Evolutionary conservation across 805 yeast genomes (phyloP).

Genomic region (Metschnikowia henanensis): DNA sequence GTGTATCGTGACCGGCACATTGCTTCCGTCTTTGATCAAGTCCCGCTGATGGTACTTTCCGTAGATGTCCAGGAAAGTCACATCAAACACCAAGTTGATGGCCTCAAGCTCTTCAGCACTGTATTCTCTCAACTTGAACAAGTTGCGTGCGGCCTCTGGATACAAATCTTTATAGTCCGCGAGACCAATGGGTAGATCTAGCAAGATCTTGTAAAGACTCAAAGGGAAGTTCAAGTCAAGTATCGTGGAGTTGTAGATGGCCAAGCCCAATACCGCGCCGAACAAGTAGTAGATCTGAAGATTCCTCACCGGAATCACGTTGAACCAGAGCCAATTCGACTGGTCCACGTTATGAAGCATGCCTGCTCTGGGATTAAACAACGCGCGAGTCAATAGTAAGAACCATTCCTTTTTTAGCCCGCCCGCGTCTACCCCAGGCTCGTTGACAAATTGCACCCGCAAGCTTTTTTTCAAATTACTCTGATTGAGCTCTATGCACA

Average conservation of each 20-base stretch:
- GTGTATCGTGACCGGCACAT: slow-evolving; percentile 51
- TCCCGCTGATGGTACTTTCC: slow-evolving; percentile 46
- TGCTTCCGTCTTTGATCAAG: slow-evolving; percentile 59
- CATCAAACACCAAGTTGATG: slow-evolving; percentile 59
- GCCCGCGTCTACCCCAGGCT: slow-evolving; percentile 95
- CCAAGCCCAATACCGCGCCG: slow-evolving; percentile 87
- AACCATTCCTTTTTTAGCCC: slow-evolving; percentile 97
- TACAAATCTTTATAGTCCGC: slow-evolving; percentile 67
- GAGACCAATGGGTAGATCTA: slow-evolving; percentile 53
- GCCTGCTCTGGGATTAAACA: slow-evolving; percentile 69
- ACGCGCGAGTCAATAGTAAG: slow-evolving; percentile 61
- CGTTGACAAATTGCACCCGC: slow-evolving; percentile 77
- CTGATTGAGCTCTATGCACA: slow-evolving; percentile 54
- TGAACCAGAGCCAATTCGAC: slow-evolving; percentile 77
- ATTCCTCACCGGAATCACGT: slow-evolving; percentile 43
- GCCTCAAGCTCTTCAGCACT: slow-evolving; percentile 35
- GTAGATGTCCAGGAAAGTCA: slow-evolving; percentile 51
- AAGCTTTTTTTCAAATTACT: slow-evolving; percentile 71
- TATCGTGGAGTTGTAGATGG: slow-evolving; percentile 87
- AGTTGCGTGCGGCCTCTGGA: slow-evolving; percentile 57
- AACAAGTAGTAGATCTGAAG: slow-evolving; percentile 67
- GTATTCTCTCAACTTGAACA: slow-evolving; percentile 29
- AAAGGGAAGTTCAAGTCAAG: slow-evolving; percentile 77
- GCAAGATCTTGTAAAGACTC: slow-evolving; percentile 72
- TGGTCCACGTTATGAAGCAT: slow-evolving; percentile 67